Conservation (phyloP, 805 yeast genomes). For the Candida sanyiensis region DNA sequence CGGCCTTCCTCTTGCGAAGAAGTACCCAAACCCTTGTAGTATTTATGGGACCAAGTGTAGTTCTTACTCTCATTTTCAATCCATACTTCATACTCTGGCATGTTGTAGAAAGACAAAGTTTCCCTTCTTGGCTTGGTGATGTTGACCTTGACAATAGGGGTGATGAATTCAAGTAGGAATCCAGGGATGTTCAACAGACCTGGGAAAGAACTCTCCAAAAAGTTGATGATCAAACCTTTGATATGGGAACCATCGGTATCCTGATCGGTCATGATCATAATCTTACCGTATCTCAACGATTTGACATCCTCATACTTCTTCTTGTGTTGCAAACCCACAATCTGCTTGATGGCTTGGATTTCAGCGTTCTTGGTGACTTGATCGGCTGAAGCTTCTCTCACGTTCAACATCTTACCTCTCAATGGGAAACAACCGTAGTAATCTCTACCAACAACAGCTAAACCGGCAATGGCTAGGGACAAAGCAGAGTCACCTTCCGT, state of each 20-base stretch:
- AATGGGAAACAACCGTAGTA: conserved; percentile 92
- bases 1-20: conserved; percentile 78
- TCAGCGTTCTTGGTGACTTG: conserved; percentile 90
- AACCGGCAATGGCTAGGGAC: conserved; percentile 87
- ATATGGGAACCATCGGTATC: conserved; percentile 99
- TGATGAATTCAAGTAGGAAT: conserved; percentile 86
- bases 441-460: conserved; percentile 93
- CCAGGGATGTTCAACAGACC: conserved; percentile 89
- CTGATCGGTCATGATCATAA: conserved; percentile 99
- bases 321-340: conserved; percentile 92
- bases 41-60: conserved; percentile 86
- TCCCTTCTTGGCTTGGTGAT: conserved; percentile 56
- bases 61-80: conserved; percentile 72
- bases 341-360: conserved; percentile 91
- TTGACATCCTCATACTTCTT: conserved; percentile 70
- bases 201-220: conserved; percentile 89
- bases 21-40: conserved; percentile 98
- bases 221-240: conserved; percentile 90
- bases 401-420: conserved; percentile 91
- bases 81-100: conserved; percentile 97
- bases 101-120: conserved; percentile 74
- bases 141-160: conserved; percentile 92
- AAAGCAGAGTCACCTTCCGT: conserved; percentile 98
- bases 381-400: conserved; percentile 94
- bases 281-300: conserved; percentile 85